Evolutionary conservation across 2,329 filamentous ascomycete genomes (phyloP).

Genomic region (Chaetomium sp.): DNA sequence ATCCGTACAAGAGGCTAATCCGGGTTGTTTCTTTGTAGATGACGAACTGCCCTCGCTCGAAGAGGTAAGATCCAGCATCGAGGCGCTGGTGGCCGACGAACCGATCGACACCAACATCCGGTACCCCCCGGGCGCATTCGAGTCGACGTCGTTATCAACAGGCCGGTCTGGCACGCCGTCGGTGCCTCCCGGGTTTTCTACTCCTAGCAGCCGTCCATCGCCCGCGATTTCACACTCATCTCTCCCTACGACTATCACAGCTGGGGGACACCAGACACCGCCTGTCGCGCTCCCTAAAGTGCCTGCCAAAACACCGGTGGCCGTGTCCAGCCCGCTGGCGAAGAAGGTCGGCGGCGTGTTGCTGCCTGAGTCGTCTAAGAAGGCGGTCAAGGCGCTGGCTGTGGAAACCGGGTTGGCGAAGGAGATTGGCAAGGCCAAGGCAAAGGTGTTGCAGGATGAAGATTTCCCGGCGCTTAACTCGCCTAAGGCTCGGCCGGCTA

Average conservation of each 20-base stretch:
- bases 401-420: conserved; percentile 42
- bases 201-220: conserved; percentile 34
- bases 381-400: conserved; percentile 37
- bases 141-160: conserved; percentile 6
- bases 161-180: conserved; percentile 30
- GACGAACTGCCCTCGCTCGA: conserved; percentile 56
- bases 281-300: conserved; percentile 23
- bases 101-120: conserved; percentile 24
- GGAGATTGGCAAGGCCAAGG: conserved; percentile 37
- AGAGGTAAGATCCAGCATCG: conserved; percentile 57
- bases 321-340: conserved; percentile 20
- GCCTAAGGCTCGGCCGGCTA: conserved; percentile 33
- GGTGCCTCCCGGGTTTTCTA: conserved; percentile 42
- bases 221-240: conserved; percentile 25
- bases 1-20: conserved; percentile 35
- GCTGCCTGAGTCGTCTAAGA: conserved; percentile 24
- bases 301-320: conserved; percentile 28
- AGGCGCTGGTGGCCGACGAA: conserved; percentile 63
- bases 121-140: conserved; percentile 27
- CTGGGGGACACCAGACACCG: conserved; percentile 22
- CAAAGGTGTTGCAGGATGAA: conserved; percentile 48
- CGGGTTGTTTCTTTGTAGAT: conserved; percentile 40
- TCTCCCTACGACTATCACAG: conserved; percentile 10
- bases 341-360: conserved; percentile 21
- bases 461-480: conserved; percentile 56